Evolutionary conservation across 208 protist genomes (phyloP), one percentile per base, ranked within the genome.

Genomic region (Sergeia podlipaevii): DNA sequence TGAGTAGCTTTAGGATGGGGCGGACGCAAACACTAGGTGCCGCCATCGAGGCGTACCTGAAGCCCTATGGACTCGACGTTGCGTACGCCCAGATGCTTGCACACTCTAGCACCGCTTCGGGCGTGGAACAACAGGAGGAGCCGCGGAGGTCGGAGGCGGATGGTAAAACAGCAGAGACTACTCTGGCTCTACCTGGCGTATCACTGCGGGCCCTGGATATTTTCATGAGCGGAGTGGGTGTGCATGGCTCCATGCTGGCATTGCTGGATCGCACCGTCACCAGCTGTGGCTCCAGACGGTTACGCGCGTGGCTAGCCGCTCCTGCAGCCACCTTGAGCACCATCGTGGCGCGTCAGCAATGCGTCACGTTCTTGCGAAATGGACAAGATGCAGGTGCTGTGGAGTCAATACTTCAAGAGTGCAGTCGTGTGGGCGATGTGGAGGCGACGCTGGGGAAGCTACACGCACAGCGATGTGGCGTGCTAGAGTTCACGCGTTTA

Each of bases 201-300:
- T 83, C 87, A 18, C 57, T 95, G 59, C 63, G 84, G 11, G 87
- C 87, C 1, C 61, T 95, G 50, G 83, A 95, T 51, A 45, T 95
- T n/a, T 91, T 95, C 48, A 60, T 80, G 66, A 89, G 78, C 63
- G 77, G 75, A 51, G 50, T 56, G 20, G 73, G 80, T 15, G 27
- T 34, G 3, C 39, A 60, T 13, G 75, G 77, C 18, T 85, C 84
- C 13, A 52, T 95, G 20, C 39, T 92, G 3, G 38, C 50, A 18
- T 55, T 92, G 30, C 61, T 95, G n/a, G 79, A 92, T 53, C 80
- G 77, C 70, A 77, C 61, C 50, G 3, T 80, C 1, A 95, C 88
- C 7, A 47, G 70, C 29, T 70, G 72, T 27, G 88, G 88, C 18
- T 42, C 67, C 17, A 70, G 88, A 15, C 61, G 61, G 30, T 66